phyloP scores from a whole-genome alignment of 768 basidiomycete genomes.

The Favolaschia claudopus region DNA sequence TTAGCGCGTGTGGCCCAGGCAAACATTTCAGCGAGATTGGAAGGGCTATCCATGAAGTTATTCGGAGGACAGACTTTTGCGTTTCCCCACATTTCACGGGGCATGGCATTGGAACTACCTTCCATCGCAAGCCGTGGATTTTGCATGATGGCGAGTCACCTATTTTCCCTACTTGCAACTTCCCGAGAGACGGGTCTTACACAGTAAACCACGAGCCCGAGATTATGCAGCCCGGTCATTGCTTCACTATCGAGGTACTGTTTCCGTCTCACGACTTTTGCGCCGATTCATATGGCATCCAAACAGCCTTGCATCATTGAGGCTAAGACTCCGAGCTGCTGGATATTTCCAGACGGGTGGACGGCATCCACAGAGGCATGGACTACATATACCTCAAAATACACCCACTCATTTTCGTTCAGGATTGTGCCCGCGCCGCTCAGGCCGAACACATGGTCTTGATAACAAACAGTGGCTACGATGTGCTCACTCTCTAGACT shows the following conservation, averaged over 20 bases:
- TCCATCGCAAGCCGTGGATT: conserved; percentile 87
- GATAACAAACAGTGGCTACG: conserved; percentile 80
- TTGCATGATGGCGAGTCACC: conserved; percentile 68
- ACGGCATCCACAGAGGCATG: conserved; percentile 87
- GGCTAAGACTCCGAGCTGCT: conserved; percentile 69
- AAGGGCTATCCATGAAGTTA: conserved; percentile 64
- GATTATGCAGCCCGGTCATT: conserved; percentile 83
- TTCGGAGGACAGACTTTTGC: conserved; percentile 54
- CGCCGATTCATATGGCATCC: neutral
- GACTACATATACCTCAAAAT: neutral
- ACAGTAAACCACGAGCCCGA: conserved; percentile 88
- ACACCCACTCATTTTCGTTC: neutral
- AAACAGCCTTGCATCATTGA: conserved; percentile 78
- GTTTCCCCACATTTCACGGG: conserved; percentile 80
- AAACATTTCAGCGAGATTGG: conserved; percentile 76
- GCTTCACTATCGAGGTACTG: conserved; percentile 89
- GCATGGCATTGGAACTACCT: conserved; percentile 85
- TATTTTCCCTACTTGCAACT: neutral
- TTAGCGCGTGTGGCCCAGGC: conserved; percentile 79
- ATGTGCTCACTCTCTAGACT: conserved; percentile 68
- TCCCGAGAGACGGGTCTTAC: neutral
- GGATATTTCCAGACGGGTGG: conserved; percentile 94
- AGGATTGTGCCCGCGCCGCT: conserved; percentile 85
- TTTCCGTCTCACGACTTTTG: neutral
- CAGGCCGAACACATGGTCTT: conserved; percentile 91